Conservation (phyloP, 148 eudicot species). For the Agrostemma githago region DNA sequence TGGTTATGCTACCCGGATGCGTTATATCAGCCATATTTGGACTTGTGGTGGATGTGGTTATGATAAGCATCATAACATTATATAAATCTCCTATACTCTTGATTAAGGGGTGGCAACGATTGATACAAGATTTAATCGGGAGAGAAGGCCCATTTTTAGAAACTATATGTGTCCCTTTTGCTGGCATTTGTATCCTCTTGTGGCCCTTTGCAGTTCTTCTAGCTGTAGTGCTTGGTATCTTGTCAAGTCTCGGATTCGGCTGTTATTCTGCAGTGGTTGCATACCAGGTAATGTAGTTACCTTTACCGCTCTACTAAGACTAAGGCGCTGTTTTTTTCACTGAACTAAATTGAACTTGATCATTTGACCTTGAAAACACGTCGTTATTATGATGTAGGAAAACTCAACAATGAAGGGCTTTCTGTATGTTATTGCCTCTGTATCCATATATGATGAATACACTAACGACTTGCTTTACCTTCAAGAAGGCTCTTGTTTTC, state of each 20-base stretch:
- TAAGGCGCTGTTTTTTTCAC: too few species aligned
- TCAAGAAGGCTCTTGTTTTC: slow-evolving; percentile 26
- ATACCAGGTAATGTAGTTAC: slow-evolving; percentile 17
- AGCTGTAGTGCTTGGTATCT: slow-evolving; percentile 21
- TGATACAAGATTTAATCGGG: slow-evolving; percentile 30
- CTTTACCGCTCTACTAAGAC: background rate
- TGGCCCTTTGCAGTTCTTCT: slow-evolving; percentile 22
- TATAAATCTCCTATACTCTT: slow-evolving; percentile 25
- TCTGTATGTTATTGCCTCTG: slow-evolving; percentile 24
- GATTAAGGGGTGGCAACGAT: slow-evolving; percentile 29
- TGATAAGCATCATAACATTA: slow-evolving; percentile 20
- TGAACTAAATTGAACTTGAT: background rate
- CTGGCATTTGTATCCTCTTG: slow-evolving; percentile 24
- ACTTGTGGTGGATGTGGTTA: slow-evolving; percentile 17
- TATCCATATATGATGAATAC: slow-evolving; percentile 28
- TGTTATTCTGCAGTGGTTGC: slow-evolving; percentile 28
- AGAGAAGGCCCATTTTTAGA: slow-evolving; percentile 34
- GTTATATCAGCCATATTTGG: slow-evolving; percentile 25
- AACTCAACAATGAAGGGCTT: slow-evolving; percentile 26
- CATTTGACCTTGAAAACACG: background rate
- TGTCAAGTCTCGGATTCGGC: slow-evolving; percentile 28
- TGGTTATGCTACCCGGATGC: slow-evolving; percentile 22
- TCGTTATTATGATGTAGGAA: slow-evolving; percentile 12
- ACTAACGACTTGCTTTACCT: slow-evolving; percentile 29
- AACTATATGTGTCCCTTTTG: slow-evolving; percentile 27